A percentile compares a stretch with the other conserved stretches of the same genome.
Conservation (phyloP, 2,329 filamentous ascomycete genomes). For the Fusarium pilosicola region DNA sequence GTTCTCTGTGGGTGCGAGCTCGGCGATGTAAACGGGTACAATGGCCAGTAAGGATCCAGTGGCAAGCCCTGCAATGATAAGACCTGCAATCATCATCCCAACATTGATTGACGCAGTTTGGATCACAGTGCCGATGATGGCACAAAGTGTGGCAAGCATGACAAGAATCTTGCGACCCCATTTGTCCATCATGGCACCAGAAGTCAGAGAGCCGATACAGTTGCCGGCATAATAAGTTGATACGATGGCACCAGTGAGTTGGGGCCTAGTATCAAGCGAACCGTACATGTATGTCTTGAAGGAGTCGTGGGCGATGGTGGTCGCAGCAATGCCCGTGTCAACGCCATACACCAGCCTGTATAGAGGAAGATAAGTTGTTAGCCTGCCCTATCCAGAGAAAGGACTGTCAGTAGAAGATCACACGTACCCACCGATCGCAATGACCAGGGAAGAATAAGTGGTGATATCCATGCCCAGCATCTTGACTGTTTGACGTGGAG, state of each 20-base stretch:
- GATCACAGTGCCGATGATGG: neutral
- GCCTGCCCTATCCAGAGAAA: fast-evolving
- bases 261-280: neutral
- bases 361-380: neutral
- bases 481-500: neutral
- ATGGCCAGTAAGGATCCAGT: neutral
- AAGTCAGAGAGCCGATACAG: neutral
- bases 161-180: neutral
- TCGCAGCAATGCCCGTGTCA: neutral
- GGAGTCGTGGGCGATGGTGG: neutral
- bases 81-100: neutral
- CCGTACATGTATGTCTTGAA: neutral
- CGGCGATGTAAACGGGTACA: neutral
- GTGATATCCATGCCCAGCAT: neutral
- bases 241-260: neutral
- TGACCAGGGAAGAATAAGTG: neutral
- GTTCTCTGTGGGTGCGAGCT: neutral
- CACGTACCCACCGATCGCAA: neutral
- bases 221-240: neutral
- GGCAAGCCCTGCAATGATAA: neutral
- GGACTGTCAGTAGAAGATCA: neutral
- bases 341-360: neutral
- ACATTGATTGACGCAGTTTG: neutral
- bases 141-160: neutral
- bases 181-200: neutral